phyloP scores from a whole-genome alignment of 2,329 filamentous ascomycete genomes.

The Fusarium brachygibbosum region DNA sequence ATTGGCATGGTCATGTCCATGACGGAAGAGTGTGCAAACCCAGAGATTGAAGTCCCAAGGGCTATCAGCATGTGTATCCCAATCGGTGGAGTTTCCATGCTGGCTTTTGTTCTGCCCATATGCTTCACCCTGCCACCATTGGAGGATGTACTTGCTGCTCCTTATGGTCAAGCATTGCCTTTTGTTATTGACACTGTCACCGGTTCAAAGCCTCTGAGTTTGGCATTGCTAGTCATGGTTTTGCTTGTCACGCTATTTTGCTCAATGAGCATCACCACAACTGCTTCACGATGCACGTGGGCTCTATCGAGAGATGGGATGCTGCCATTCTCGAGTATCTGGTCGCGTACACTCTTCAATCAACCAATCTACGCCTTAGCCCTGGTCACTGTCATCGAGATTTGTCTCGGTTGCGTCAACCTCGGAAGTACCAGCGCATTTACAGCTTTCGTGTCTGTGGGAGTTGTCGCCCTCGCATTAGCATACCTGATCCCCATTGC shows the following conservation, averaged over 20 bases:
- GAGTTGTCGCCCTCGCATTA: not conserved
- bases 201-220: not conserved
- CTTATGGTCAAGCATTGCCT: not conserved
- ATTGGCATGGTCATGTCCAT: constrained; percentile 1
- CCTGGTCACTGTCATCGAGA: not conserved
- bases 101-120: constrained; percentile 1
- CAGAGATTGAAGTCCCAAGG: not conserved
- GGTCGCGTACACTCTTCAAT: not conserved
- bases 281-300: not conserved
- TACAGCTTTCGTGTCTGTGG: constrained; percentile 1
- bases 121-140: not conserved
- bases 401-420: not conserved
- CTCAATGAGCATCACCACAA: not conserved
- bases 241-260: not conserved
- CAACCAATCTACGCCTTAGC: not conserved
- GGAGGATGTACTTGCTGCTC: not conserved
- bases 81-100: not conserved
- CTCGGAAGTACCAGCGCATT: constrained; percentile 10
- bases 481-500: constrained; percentile 1
- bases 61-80: constrained; percentile 5
- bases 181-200: not conserved
- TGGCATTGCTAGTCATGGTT: not conserved
- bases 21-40: constrained; percentile 10
- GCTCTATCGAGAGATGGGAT: not conserved
- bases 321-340: not conserved